Evolutionary conservation across 2,329 filamentous ascomycete species (phyloP).

Genomic region (Cladobotryum protrusum): DNA sequence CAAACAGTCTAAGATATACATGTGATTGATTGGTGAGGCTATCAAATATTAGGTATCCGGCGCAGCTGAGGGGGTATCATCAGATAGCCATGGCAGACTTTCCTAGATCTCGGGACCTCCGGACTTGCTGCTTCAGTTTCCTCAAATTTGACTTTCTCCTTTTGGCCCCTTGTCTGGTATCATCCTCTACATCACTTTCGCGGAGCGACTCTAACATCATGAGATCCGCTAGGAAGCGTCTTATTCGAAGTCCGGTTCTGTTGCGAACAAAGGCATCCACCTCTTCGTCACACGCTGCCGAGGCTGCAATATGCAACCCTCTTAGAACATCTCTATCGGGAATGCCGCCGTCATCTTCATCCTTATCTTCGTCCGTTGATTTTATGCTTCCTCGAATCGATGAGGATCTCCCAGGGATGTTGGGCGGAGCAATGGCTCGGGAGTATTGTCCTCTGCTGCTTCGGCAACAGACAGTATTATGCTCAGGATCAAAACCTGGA

Average conservation of each 20-base stretch:
- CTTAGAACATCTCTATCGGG: constrained; percentile 46
- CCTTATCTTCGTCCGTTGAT: constrained; percentile 16
- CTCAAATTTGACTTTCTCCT: constrained; percentile 27
- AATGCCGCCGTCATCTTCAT: constrained; percentile 28
- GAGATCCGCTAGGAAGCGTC: constrained; percentile 50
- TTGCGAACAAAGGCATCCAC: constrained; percentile 47
- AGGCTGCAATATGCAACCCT: constrained; percentile 49
- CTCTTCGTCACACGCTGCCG: constrained; percentile 49
- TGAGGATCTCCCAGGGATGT: constrained; percentile 30
- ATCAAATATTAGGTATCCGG: background rate
- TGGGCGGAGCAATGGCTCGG: constrained; percentile 23
- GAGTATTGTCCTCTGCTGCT: constrained; percentile 20
- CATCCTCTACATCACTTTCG: constrained; percentile 21
- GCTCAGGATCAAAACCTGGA: constrained; percentile 14
- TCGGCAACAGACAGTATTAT: constrained; percentile 22
- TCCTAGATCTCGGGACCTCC: constrained; percentile 26
- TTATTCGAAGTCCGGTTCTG: constrained; percentile 46
- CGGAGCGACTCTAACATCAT: constrained; percentile 43
- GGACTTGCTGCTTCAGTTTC: constrained; percentile 30
- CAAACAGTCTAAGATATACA: background rate
- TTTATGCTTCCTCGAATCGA: constrained; percentile 24
- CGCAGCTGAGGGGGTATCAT: background rate
- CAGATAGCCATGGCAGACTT: constrained; percentile 4
- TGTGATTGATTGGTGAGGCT: background rate
- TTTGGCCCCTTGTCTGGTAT: constrained; percentile 20